Evolutionary conservation across 345 rosid species (phyloP), one percentile per base, ranked within the genome.

Genomic region (Nasturtium officinale): DNA sequence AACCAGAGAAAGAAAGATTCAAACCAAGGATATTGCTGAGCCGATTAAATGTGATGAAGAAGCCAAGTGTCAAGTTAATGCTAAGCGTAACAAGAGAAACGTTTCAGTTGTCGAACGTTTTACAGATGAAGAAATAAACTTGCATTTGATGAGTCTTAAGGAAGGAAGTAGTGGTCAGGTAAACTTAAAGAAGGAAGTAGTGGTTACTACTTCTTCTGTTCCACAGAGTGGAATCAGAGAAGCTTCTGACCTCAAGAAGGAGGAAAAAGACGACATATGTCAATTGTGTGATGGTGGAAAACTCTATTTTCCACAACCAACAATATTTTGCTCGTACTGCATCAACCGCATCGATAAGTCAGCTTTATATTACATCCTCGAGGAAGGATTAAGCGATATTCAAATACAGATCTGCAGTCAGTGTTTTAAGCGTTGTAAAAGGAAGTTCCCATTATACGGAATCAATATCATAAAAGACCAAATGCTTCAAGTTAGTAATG

Each of bases 321-420:
- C 89, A 25, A 18, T 82, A 40, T 85, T 84, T 72, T 87, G 92
- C 63, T 75, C 82, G 10, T 43, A 2, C 26, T 87, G 92, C 55
- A 17, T 30, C 61, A 59, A 52, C 53, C 78, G 80, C 17, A 73
- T 87, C 30, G 82, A 70, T 54, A 74, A 62, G 6, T 9, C 20
- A 9, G 71, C 71, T 52, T 58, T 33, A 28, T 85, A 85, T 68
- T 83, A 84, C 77, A 74, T 65, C 73, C 67, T 77, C 6, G 58
- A 40, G 47, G 86, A 69, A 56, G 82, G 60, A 52, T 75, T 74
- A 72, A 57, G 66, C 17, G 82, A 64, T 32, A 45, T 18, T 38
- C 75, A 75, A 7, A 79, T 71, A 73, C 83, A 73, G 61, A 58
- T 87, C 51, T 87, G 92, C 38, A 77, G 40, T 37, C 1, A 42